Base-by-base conservation (phyloP, 257 asterid genomes). In the Nicotiana paniculata region DNA sequence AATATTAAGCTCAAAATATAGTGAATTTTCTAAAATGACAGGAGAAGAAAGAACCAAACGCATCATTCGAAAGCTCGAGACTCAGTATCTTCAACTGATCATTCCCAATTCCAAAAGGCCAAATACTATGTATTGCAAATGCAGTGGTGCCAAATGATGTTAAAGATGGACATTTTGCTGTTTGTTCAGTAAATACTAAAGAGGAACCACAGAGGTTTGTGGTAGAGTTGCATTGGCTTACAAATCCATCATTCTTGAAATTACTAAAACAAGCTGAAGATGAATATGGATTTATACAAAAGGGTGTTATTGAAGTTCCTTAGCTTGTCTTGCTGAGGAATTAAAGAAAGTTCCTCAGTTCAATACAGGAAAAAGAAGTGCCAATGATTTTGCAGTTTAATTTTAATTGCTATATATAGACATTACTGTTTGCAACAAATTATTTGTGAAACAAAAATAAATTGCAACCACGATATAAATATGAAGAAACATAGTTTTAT, bases 141-240 rank as follows among this genome's bases (percentile, higher is more conserved):
- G 78, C 5, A 43, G 30, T 33, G 21, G 87, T 86, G 35, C 89
- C 88, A 0, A 66, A 69, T 1, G 90, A 88, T 48, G 86, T 89
- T 6, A 88, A 85, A 81, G 83, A 88, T 77, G 91, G 92, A 66
- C 87, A 86, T 24, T 89, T 89, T 2, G 89, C 87, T 7, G 83
- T 89, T 4, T 37, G 84, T 51, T 85, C 87, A 5, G 81, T 37
- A 32, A 83, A 69, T 69, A 28, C 32, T 10, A 54, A 70, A 70
- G 77, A 70, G 77, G 84, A 80, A 77, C 86, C 86, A 16, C 84
- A 82, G 24, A 87, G 86, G 80, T 87, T 87, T 30, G 48, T 87
- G 3, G 85, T 87, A 5, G 83, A 82, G 24, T 66, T 87, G 33
- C 57, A 32, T 15, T 70, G 85, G 54, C 75, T 87, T 15, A 79